Evolutionary conservation across 306 rosid genomes (phyloP).

Genomic region (peach (Prunus persica)): Prunus_persica_NCBIv2 NC_034015.1:10411001-10411500

Average conservation of each 20-base stretch:
- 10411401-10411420: no score
- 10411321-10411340: no score
- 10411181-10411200: slow-evolving; percentile 30
- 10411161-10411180: slow-evolving; percentile 35
- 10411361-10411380: no score
- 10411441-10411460: not conserved
- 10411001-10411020: slow-evolving; percentile 60
- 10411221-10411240: slow-evolving; percentile 21
- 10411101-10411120: slow-evolving; percentile 66
- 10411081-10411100: slow-evolving; percentile 46
- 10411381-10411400: no score
- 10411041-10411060: slow-evolving; percentile 72
- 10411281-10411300: no score
- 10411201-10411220: slow-evolving; percentile 47
- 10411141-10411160: slow-evolving; percentile 38
- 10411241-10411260: not conserved
- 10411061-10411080: slow-evolving; percentile 62
- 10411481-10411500: not conserved
- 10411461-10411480: slow-evolving; percentile 4
- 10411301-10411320: no score
- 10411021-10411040: slow-evolving; percentile 50
- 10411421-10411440: no score
- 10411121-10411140: slow-evolving; percentile 37
- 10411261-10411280: no score
- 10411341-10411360: no score